These are phyloP conservation scores for Powellomyces hirtus DNA, from an alignment of 192 early-diverging fungal genomes.

Conservation along the genomic window DNA sequence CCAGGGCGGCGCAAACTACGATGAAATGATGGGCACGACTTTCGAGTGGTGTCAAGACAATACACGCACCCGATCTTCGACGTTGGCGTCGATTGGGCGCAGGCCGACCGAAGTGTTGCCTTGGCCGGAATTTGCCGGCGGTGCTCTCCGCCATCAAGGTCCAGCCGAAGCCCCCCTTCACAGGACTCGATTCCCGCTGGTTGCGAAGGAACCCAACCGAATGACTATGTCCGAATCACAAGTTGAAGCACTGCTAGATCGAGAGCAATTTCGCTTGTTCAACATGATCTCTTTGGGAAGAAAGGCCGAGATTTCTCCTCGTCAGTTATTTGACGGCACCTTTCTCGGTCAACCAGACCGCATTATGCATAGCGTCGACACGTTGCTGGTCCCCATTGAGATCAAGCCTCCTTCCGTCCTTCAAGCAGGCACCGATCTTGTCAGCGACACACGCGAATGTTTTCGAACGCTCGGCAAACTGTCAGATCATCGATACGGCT, in stretches of 20 bases:
- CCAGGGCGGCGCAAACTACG: too few species aligned
- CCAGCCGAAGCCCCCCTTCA: background rate
- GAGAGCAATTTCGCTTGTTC: background rate
- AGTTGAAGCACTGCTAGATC: slow-evolving; percentile 1
- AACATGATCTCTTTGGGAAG: background rate
- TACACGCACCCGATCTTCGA: too few species aligned
- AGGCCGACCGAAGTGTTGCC: background rate
- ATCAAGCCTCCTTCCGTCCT: slow-evolving; percentile 1
- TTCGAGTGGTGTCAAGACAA: too few species aligned
- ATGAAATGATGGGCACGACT: too few species aligned
- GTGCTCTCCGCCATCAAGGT: background rate
- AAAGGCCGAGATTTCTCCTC: background rate
- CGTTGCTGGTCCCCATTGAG: slow-evolving; percentile 4
- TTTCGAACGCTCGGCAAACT: background rate
- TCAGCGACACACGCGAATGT: background rate
- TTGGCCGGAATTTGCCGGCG: background rate
- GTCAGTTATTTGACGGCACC: background rate
- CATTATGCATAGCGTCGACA: background rate
- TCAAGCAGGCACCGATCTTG: background rate
- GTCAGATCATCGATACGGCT: slow-evolving; percentile 1
- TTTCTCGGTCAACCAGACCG: slow-evolving; percentile 16
- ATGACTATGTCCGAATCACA: background rate
- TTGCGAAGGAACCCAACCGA: too few species aligned
- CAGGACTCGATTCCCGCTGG: background rate
- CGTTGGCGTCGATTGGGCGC: too few species aligned